phyloP scores from a whole-genome alignment of 2,329 filamentous ascomycete genomes.

The Fusarium irregulare region DNA sequence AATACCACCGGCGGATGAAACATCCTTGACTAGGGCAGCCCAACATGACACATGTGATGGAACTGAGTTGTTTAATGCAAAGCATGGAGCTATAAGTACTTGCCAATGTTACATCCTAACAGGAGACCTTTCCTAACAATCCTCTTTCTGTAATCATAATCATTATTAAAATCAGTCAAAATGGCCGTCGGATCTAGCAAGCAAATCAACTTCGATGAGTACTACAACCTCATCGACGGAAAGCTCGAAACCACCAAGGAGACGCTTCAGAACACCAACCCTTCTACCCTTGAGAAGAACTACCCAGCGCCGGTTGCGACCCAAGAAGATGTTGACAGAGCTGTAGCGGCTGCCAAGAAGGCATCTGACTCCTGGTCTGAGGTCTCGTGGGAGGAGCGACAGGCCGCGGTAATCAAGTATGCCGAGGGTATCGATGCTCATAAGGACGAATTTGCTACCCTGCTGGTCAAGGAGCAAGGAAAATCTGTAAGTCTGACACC shows the following conservation, averaged over 20 bases:
- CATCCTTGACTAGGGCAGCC: neutral
- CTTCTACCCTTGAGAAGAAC: neutral
- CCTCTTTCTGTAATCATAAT: neutral
- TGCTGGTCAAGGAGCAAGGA: neutral
- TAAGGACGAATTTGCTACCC: neutral
- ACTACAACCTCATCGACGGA: neutral
- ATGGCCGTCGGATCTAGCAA: neutral
- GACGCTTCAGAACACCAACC: neutral
- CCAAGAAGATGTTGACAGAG: neutral
- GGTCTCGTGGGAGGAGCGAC: neutral
- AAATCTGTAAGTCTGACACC: neutral
- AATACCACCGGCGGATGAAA: neutral
- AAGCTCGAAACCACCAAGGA: neutral
- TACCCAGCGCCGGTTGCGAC: neutral
- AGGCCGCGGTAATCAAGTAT: neutral
- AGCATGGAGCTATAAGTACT: neutral
- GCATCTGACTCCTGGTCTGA: neutral
- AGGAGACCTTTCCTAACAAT: neutral
- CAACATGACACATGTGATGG: neutral
- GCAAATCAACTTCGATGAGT: neutral
- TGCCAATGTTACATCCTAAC: neutral
- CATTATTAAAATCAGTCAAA: neutral
- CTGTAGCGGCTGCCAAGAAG: neutral
- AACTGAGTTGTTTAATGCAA: neutral
- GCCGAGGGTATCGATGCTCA: neutral